Conservation (phyloP, 108 stramenopile species). For the Pelagomonas calceolata region DNA sequence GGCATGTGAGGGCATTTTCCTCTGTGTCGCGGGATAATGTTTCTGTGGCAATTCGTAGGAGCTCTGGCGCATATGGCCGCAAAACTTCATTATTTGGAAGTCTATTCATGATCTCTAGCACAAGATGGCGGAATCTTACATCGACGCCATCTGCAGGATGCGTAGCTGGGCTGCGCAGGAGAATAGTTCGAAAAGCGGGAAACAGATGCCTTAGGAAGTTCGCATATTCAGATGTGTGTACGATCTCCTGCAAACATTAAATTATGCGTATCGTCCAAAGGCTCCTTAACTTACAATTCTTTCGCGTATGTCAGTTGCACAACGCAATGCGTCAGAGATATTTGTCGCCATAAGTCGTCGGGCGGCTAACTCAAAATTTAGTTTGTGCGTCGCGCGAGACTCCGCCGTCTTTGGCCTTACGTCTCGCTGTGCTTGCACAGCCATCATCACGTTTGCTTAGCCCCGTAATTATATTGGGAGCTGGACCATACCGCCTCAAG, state of each 20-base stretch:
- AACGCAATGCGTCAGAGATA: background rate
- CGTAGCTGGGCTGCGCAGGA: background rate
- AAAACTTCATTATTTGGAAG: constrained; percentile 67
- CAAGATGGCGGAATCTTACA: constrained; percentile 51
- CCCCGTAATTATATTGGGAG: too few species aligned
- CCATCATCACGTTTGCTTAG: too few species aligned
- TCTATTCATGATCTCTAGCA: constrained; percentile 60
- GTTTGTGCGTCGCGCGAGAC: too few species aligned
- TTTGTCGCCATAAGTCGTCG: background rate
- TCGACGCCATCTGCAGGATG: constrained; percentile 1
- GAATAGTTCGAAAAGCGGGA: background rate
- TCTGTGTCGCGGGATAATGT: constrained; percentile 63
- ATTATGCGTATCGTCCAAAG: background rate
- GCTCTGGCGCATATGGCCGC: constrained; percentile 60
- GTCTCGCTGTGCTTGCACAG: too few species aligned
- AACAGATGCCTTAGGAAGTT: background rate
- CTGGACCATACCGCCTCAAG: too few species aligned
- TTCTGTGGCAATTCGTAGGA: constrained; percentile 51
- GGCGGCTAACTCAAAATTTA: background rate
- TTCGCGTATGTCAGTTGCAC: background rate
- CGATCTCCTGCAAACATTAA: background rate
- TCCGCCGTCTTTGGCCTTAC: too few species aligned
- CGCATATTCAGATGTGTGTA: background rate
- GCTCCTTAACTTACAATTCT: background rate
- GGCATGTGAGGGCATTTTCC: constrained; percentile 65